Conservation (phyloP, 805 yeast genomes). For the Hanseniaspora guilliermondii region DNA sequence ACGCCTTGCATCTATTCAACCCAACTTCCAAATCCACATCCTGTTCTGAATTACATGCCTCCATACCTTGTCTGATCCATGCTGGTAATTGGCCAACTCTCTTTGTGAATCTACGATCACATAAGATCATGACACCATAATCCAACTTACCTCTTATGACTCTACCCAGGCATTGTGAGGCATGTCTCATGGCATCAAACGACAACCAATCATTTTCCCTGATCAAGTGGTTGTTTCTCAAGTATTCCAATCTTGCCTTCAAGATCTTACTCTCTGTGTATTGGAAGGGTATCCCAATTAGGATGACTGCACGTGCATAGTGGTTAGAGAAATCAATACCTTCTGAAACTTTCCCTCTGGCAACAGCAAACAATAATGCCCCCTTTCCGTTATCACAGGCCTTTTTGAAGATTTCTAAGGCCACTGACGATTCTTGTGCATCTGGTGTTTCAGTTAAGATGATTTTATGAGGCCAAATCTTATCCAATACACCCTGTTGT, state of each 20-base stretch:
- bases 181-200: slow-evolving; percentile 99
- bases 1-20: slow-evolving; percentile 82
- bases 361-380: slow-evolving; percentile 89
- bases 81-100: slow-evolving; percentile 83
- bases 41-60: slow-evolving; percentile 22
- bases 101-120: slow-evolving; percentile 81
- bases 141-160: slow-evolving; percentile 96
- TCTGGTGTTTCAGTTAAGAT: slow-evolving; percentile 97
- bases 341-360: slow-evolving; percentile 97
- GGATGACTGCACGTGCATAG: slow-evolving; percentile 89
- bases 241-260: slow-evolving; percentile 86
- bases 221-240: slow-evolving; percentile 85
- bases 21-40: slow-evolving; percentile 98
- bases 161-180: slow-evolving; percentile 96
- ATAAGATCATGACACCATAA: slow-evolving; percentile 96
- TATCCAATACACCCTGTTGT: slow-evolving; percentile 93
- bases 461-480: slow-evolving; percentile 94
- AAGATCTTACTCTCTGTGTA: slow-evolving; percentile 93
- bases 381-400: slow-evolving; percentile 98
- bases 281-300: slow-evolving; percentile 99
- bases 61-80: slow-evolving; percentile 89
- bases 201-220: slow-evolving; percentile 89
- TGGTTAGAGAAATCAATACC: slow-evolving; percentile 99
- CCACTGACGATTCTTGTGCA: slow-evolving; percentile 94
- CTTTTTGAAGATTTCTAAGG: slow-evolving; percentile 85